Conservation (phyloP, 2,329 filamentous ascomycete species). For the Cercospora sp. region DNA sequence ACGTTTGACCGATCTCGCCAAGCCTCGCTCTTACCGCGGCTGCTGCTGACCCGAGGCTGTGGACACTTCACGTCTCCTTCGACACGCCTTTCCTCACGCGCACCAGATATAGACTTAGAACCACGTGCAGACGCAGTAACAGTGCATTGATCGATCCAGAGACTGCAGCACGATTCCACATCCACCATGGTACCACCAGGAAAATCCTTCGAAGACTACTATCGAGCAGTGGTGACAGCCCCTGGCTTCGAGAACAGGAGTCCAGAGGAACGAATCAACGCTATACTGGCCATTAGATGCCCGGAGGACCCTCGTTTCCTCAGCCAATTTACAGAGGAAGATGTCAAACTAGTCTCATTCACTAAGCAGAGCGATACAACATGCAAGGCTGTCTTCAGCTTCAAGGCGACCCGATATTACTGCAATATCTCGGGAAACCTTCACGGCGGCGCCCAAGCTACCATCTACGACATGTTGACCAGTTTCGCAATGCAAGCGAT, state of each 20-base stretch:
- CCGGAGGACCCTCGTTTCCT: slow-evolving; percentile 24
- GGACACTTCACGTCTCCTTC: background rate
- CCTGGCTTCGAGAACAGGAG: slow-evolving; percentile 23
- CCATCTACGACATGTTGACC: slow-evolving; percentile 56
- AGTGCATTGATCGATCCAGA: background rate
- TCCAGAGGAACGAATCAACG: slow-evolving; percentile 31
- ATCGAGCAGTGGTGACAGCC: slow-evolving; percentile 2
- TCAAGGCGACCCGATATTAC: slow-evolving; percentile 47
- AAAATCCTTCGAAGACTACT: slow-evolving; percentile 15
- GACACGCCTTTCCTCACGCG: background rate
- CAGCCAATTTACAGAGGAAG: slow-evolving; percentile 27
- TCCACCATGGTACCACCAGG: slow-evolving; percentile 20
- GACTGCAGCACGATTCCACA: background rate
- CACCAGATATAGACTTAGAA: background rate
- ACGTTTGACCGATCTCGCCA: background rate
- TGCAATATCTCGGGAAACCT: slow-evolving; percentile 52
- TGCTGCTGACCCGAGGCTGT: background rate
- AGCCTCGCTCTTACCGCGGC: background rate
- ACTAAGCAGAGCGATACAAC: slow-evolving; percentile 40
- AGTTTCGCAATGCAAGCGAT: slow-evolving; percentile 39
- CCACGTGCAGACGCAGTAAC: background rate
- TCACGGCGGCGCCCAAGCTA: slow-evolving; percentile 56
- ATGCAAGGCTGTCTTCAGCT: slow-evolving; percentile 45
- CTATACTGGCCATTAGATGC: slow-evolving; percentile 20
- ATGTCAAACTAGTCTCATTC: slow-evolving; percentile 35